Conservation (phyloP, 129 eudicot species). For the Sambucus nigra region DNA sequence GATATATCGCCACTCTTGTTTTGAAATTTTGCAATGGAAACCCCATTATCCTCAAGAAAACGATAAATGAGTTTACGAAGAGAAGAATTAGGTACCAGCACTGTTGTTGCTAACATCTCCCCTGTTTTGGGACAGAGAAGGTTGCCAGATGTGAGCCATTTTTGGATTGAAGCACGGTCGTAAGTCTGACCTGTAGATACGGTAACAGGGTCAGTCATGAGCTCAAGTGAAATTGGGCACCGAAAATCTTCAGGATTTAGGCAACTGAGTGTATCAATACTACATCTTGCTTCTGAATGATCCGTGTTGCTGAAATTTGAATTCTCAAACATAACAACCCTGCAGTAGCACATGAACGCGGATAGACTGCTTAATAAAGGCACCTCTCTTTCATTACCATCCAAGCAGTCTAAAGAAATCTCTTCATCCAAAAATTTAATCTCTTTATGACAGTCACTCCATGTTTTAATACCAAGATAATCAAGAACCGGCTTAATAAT, state of each 20-base stretch:
- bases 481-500: conserved; percentile 37
- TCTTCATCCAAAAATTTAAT: conserved; percentile 53
- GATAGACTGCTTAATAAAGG: conserved; percentile 44
- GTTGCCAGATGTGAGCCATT: conserved; percentile 79
- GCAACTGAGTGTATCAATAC: conserved; percentile 34
- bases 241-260: conserved; percentile 70
- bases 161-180: conserved; percentile 61
- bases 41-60: conserved; percentile 63
- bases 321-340: conserved; percentile 58
- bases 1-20: conserved; percentile 46
- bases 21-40: conserved; percentile 45
- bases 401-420: conserved; percentile 23
- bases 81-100: conserved; percentile 54
- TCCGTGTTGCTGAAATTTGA: conserved; percentile 7
- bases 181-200: conserved; percentile 82
- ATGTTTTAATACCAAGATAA: conserved; percentile 35
- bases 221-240: conserved; percentile 75
- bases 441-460: conserved; percentile 68
- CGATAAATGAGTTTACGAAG: conserved; percentile 63
- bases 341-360: conserved; percentile 67
- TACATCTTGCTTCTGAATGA: conserved; percentile 18
- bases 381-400: conserved; percentile 37
- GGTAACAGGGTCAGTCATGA: conserved; percentile 90
- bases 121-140: conserved; percentile 80
- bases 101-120: conserved; percentile 37